A percentile compares a stretch with the other conserved stretches of the same genome.
phyloP scores from a whole-genome alignment of 352 stramenopile genomes.

The Pythium apleroticum region DNA sequence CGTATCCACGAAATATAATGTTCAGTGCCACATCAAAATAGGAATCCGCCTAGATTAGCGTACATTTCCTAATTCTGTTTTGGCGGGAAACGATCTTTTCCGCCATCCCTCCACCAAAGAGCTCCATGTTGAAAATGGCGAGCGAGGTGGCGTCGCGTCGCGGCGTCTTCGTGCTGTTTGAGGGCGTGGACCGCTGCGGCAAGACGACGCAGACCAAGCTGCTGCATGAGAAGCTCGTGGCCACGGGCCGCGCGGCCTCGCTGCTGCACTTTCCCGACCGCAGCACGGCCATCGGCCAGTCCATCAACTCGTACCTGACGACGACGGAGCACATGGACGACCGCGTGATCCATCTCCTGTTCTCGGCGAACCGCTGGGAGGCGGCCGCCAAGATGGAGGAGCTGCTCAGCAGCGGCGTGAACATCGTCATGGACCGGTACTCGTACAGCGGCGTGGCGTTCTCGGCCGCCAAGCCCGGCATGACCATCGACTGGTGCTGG shows the following conservation, averaged over 20 bases:
- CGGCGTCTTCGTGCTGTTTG: conserved; percentile 98
- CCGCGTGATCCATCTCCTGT: conserved; percentile 97
- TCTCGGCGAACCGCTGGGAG: conserved; percentile 99
- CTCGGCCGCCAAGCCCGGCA: conserved; percentile 93
- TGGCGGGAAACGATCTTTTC: conserved; percentile 6
- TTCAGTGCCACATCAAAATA: background rate
- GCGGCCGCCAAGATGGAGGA: conserved; percentile 71
- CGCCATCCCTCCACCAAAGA: background rate
- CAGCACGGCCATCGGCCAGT: conserved; percentile 91
- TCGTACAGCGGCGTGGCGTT: conserved; percentile 98
- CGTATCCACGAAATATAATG: background rate
- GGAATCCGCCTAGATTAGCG: background rate
- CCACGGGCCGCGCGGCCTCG: conserved; percentile 30
- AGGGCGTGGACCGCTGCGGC: conserved; percentile 98
- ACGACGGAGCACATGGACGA: conserved; percentile 93
- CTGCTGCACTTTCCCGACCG: conserved; percentile 84
- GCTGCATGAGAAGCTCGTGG: conserved; percentile 68
- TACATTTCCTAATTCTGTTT: background rate
- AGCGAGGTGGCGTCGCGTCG: conserved; percentile 36
- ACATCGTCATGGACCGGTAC: conserved; percentile 97
- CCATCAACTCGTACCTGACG: conserved; percentile 98
- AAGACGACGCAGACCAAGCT: conserved; percentile 99
- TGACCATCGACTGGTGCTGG: conserved; percentile 98
- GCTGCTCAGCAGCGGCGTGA: conserved; percentile 76
- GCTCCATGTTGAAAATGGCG: conserved; percentile 18